These are phyloP conservation scores for Asparagopsis taxiformis DNA, from an alignment of 31 red algal genomes.

Conservation along the genomic window DNA sequence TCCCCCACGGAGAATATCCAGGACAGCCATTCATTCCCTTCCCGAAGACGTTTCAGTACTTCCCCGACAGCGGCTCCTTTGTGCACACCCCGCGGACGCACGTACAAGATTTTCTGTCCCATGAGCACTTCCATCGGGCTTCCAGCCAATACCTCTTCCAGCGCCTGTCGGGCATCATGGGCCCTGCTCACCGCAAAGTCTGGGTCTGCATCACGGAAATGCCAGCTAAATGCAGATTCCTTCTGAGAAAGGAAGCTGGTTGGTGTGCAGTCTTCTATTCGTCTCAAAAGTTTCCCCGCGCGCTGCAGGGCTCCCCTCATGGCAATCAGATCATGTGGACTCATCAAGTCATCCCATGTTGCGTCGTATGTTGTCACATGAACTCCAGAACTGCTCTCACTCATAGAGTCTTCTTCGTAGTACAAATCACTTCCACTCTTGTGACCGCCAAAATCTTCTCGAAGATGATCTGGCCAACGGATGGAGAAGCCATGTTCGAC, in stretches of 20 bases:
- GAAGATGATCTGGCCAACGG: constrained; percentile 80
- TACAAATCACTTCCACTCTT: not conserved
- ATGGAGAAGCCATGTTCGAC: constrained; percentile 89
- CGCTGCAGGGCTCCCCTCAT: constrained; percentile 45
- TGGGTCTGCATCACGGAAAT: constrained; percentile 86
- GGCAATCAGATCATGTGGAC: constrained; percentile 32
- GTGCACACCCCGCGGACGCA: constrained; percentile 87
- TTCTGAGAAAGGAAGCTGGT: constrained; percentile 83
- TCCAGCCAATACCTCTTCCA: constrained; percentile 73
- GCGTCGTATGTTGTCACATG: constrained; percentile 7
- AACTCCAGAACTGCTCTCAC: not conserved
- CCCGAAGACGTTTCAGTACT: constrained; percentile 38
- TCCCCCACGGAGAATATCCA: constrained; percentile 93
- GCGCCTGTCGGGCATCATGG: constrained; percentile 78
- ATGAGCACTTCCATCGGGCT: constrained; percentile 90
- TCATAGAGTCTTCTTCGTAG: constrained; percentile 8
- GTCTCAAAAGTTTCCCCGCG: constrained; percentile 63
- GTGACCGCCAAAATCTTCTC: constrained; percentile 32
- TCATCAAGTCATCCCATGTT: constrained; percentile 54
- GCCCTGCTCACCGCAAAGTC: constrained; percentile 84
- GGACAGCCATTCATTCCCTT: constrained; percentile 26
- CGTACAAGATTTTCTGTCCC: constrained; percentile 84
- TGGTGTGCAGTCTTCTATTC: constrained; percentile 88
- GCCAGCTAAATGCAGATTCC: constrained; percentile 85
- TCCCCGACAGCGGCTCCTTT: constrained; percentile 83